Evolutionary conservation across 2,329 filamentous ascomycete species (phyloP).

Genomic region (Fusarium heterosporum): DNA sequence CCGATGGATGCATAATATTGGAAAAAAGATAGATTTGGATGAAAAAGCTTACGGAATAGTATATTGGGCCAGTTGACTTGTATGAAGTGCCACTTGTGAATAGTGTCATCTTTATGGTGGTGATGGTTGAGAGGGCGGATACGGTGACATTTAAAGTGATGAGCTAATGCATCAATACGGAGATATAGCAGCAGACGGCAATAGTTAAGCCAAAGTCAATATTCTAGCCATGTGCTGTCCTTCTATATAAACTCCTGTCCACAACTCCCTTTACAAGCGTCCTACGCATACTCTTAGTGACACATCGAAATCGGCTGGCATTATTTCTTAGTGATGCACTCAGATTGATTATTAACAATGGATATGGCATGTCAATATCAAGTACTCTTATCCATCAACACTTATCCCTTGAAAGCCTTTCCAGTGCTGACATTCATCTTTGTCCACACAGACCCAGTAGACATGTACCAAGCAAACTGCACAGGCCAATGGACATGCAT

Average conservation of each 20-base stretch:
- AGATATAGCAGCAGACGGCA: not conserved
- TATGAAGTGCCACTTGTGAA: not conserved
- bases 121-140: not conserved
- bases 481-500: constrained; percentile 68
- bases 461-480: constrained; percentile 60
- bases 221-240: too few relatives aligned
- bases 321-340: too few relatives aligned
- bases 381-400: not conserved
- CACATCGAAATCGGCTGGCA: too few relatives aligned
- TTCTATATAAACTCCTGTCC: not conserved
- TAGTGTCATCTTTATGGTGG: not conserved
- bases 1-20: too few relatives aligned
- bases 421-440: constrained; percentile 75
- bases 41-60: accelerated
- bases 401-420: constrained; percentile 47
- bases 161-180: too few relatives aligned
- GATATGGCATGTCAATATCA: not conserved
- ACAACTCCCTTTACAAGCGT: not conserved
- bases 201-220: too few relatives aligned
- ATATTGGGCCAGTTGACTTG: accelerated
- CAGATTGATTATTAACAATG: too few relatives aligned
- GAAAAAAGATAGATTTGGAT: not conserved
- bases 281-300: not conserved
- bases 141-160: not conserved
- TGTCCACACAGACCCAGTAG: constrained; percentile 65